Percentiles rank a stretch among this genome's conserved stretches.
Conservation (phyloP, 2,329 filamentous ascomycete genomes). For the Aspergillus quadricinctus region DNA sequence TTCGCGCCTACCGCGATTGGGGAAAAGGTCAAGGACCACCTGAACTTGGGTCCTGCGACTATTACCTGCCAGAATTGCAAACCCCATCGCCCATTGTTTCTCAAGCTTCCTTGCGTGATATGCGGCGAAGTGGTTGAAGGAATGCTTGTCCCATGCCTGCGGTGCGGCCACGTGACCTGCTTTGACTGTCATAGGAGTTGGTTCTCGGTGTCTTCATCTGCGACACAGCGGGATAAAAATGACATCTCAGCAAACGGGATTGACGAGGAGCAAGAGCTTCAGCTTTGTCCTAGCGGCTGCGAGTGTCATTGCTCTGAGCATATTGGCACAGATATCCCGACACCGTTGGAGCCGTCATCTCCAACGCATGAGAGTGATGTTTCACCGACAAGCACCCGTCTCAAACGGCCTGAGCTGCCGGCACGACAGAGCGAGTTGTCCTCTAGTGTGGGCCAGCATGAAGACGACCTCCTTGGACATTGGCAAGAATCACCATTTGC, state of each 20-base stretch:
- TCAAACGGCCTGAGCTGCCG: conserved; percentile 10
- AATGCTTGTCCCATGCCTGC: conserved; percentile 44
- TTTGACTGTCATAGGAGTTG: conserved; percentile 42
- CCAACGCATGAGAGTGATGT: conserved; percentile 17
- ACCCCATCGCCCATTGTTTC: conserved; percentile 28
- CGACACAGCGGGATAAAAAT: conserved; percentile 10
- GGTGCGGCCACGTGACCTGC: conserved; percentile 46
- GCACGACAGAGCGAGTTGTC: conserved; percentile 9
- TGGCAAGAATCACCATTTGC: conserved; percentile 38
- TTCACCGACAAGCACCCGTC: conserved; percentile 15
- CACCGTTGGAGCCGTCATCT: conserved; percentile 21
- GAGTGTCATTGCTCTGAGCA: conserved; percentile 45
- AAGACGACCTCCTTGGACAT: conserved; percentile 29
- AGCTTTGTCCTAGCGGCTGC: conserved; percentile 44
- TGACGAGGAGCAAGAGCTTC: conserved; percentile 16
- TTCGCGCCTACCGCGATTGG: conserved; percentile 25
- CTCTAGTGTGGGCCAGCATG: conserved; percentile 22
- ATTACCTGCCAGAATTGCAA: conserved; percentile 35
- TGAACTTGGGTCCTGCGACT: conserved; percentile 11
- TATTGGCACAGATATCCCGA: conserved; percentile 27
- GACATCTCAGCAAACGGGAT: conserved; percentile 6
- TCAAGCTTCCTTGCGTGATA: conserved; percentile 40
- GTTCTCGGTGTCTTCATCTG: conserved; percentile 27
- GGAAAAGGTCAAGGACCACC: conserved; percentile 17
- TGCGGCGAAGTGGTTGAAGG: conserved; percentile 42